Evolutionary conservation across 345 rosid species (phyloP), one percentile per base, ranked within the genome.

Genomic region (Bruguiera gymnorhiza): DNA sequence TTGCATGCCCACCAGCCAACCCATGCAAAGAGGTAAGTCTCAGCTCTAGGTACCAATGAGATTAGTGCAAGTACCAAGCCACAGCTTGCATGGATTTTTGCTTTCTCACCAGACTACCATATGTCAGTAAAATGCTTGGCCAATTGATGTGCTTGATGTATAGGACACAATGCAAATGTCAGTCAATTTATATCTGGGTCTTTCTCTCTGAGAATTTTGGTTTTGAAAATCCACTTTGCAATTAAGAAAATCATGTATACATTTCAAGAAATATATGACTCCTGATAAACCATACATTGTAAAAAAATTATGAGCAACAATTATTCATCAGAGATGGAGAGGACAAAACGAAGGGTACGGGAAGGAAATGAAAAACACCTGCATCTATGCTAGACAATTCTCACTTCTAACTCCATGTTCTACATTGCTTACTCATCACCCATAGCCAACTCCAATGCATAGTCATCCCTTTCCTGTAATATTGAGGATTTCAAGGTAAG

Each of bases 391-490:
- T 71, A 61, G 55, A 64, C 30, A 8, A 61, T 68, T 56, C 71
- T 70, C 34, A 58, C 52, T 50, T 74, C 67, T 13, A 32, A 61
- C 65, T 43, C 13, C 36, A 56, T 23, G 67, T 50, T 27, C 36
- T n/a, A 34, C 32, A 59, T 21, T 16, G 73, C 68, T 78, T 78
- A 93, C 74, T 93, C 98, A 71, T 93, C 98, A 65, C 75, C 97
- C 91, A 87, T 79, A 62, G 98, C 96, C 60, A 94, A 79, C 86
- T 94, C 98, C 68, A 94, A 78, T 16, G 98, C 98, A 66, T 91
- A 94, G 74, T 94, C 96, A 21, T 94, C 98, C 73, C 97, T 87
- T 63, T 94, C 98, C 97, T 94, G 90, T 78, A 60, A 62, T 21
- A 63, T 66, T 73, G 43, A 71, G 60, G 55, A 24, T 66, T 68